Conservation (phyloP, 495 filamentous ascomycete genomes). For the Penicillium simplicissimum region DNA sequence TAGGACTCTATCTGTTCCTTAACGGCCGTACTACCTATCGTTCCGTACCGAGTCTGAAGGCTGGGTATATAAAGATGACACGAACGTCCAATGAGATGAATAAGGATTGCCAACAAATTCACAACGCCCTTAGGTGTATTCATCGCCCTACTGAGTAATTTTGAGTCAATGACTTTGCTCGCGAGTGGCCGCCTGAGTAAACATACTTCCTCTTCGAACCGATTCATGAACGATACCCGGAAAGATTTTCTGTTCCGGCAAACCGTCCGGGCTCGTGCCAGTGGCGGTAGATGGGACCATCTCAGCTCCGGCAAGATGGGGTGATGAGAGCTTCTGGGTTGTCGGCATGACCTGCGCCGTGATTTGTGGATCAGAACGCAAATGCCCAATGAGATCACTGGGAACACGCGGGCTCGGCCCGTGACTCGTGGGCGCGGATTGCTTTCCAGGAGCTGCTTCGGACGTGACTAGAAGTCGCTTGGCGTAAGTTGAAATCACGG, state of each 20-base stretch:
- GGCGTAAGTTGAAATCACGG: neutral
- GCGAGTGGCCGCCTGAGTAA: conserved; percentile 7
- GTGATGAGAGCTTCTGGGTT: neutral
- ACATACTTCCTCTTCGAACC: conserved; percentile 50
- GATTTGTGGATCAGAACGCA: neutral
- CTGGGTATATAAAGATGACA: neutral
- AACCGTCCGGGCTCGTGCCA: conserved; percentile 46
- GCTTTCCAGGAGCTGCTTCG: neutral
- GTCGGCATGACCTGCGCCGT: neutral
- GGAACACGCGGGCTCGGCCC: neutral
- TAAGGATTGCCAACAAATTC: neutral
- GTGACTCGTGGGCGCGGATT: neutral
- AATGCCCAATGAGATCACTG: conserved; percentile 3
- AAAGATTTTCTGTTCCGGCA: conserved; percentile 67
- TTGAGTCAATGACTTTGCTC: conserved; percentile 2
- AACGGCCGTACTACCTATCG: neutral
- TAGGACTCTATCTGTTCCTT: neutral
- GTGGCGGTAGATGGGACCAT: conserved; percentile 17
- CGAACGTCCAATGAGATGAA: neutral
- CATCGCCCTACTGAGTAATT: neutral
- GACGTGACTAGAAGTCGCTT: neutral
- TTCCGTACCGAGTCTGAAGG: neutral
- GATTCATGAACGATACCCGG: conserved; percentile 68
- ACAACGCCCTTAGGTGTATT: neutral
- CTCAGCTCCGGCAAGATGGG: conserved; percentile 20